Percentiles rank a stretch among this genome's conserved stretches.
Evolutionary conservation across 768 basidiomycete genomes (phyloP).

Genomic region (Agrocybe praecox): DNA sequence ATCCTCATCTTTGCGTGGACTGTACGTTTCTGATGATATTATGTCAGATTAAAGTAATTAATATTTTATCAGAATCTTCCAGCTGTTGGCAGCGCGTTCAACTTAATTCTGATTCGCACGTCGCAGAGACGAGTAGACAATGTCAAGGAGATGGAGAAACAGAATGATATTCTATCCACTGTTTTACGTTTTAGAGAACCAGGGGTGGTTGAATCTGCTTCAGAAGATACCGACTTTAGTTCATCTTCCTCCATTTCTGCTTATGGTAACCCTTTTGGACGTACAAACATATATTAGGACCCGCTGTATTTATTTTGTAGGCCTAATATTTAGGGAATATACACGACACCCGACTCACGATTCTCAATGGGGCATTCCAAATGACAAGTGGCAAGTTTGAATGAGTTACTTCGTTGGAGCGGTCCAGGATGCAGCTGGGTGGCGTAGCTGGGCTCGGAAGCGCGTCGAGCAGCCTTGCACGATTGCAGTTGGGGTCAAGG

Average conservation of each 20-base stretch:
- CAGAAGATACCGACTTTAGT: neutral
- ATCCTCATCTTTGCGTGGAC: conserved; percentile 8
- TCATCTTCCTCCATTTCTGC: neutral
- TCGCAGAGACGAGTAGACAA: conserved; percentile 5
- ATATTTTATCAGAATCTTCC: conserved; percentile 7
- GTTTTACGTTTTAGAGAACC: neutral
- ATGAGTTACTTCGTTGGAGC: no score
- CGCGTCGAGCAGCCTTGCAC: no score
- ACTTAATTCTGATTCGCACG: conserved; percentile 12
- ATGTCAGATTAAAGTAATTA: no score
- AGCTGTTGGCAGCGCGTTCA: conserved; percentile 8
- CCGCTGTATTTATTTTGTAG: no score
- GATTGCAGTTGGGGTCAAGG: no score
- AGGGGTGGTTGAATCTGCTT: neutral
- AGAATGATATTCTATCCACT: neutral
- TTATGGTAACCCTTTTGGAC: neutral
- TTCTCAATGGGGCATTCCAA: no score
- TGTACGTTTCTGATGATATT: conserved; percentile 1
- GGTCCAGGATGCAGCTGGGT: no score
- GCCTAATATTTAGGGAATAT: no score
- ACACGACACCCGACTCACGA: no score
- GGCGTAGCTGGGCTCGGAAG: no score
- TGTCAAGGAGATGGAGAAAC: neutral
- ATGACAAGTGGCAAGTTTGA: no score
- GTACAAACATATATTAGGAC: neutral